Percentiles rank a stretch among this genome's conserved stretches.
Conservation (phyloP, 495 filamentous ascomycete genomes). For the Trichoderma parareesei region DNA sequence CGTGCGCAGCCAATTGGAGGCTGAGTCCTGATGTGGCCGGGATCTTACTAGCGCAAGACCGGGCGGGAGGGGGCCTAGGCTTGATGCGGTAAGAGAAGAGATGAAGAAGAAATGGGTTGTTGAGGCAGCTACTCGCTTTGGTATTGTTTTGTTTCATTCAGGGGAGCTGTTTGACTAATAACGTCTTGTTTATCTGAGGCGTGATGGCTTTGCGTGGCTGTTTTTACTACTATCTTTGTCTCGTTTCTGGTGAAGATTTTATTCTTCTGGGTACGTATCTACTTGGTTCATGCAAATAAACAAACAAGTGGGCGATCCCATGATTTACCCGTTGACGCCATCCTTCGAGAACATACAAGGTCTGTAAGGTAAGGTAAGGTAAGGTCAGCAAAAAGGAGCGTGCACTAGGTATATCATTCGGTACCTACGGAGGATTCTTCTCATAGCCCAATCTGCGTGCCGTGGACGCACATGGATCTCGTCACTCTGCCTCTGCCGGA, state of each 20-base stretch:
- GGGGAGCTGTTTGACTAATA: not conserved
- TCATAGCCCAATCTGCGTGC: not conserved
- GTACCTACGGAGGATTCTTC: not conserved
- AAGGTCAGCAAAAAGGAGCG: not conserved
- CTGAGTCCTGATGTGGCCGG: not conserved
- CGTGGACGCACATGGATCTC: not conserved
- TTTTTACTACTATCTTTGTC: not conserved
- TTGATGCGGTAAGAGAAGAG: not conserved
- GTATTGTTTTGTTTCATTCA: slow-evolving; percentile 6
- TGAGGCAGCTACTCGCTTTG: not conserved
- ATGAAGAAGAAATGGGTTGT: too few species aligned
- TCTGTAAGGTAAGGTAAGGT: not conserved
- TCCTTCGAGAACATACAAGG: not conserved
- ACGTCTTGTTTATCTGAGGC: not conserved
- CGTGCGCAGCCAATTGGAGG: not conserved
- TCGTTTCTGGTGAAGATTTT: not conserved
- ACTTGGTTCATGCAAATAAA: not conserved
- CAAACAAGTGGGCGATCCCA: slow-evolving; percentile 3
- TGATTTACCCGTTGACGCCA: not conserved
- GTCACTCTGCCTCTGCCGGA: not conserved
- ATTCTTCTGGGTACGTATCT: not conserved
- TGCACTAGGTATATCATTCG: not conserved
- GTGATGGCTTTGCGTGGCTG: not conserved
- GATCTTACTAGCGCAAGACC: not conserved
- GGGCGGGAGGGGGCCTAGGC: not conserved